phyloP scores from a whole-genome alignment of 768 basidiomycete species.

The Pulveroboletus sp. region DNA sequence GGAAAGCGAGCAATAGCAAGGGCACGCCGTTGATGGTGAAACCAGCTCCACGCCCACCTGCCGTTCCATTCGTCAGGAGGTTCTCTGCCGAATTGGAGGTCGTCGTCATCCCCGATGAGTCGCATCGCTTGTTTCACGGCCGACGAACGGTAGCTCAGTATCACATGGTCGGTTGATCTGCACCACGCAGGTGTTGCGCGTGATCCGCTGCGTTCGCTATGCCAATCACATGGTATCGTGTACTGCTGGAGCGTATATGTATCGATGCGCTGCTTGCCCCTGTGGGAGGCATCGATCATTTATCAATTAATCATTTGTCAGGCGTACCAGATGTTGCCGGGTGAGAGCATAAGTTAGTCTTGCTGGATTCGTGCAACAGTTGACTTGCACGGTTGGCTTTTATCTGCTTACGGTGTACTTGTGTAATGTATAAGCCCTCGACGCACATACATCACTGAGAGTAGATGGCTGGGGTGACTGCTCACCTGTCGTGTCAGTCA shows the following conservation, averaged over 20 bases:
- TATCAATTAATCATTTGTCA: too few species aligned
- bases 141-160: conserved; percentile 51
- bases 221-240: background rate
- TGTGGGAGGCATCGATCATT: background rate
- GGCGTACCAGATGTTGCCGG: background rate
- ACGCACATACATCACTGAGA: too few species aligned
- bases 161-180: conserved; percentile 35
- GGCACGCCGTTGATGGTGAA: background rate
- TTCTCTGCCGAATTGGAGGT: conserved; percentile 57
- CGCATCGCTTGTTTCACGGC: conserved; percentile 51
- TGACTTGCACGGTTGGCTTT: background rate
- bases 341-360: background rate
- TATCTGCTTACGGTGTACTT: too few species aligned
- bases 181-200: too few species aligned
- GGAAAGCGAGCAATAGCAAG: background rate
- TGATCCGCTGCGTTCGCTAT: background rate
- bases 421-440: too few species aligned
- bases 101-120: conserved; percentile 46
- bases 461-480: too few species aligned
- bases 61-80: conserved; percentile 28
- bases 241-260: background rate
- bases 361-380: background rate
- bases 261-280: background rate
- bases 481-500: too few species aligned
- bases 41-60: background rate